phyloP scores from a whole-genome alignment of 2,329 filamentous ascomycete genomes.

The Botrytis porri region DNA sequence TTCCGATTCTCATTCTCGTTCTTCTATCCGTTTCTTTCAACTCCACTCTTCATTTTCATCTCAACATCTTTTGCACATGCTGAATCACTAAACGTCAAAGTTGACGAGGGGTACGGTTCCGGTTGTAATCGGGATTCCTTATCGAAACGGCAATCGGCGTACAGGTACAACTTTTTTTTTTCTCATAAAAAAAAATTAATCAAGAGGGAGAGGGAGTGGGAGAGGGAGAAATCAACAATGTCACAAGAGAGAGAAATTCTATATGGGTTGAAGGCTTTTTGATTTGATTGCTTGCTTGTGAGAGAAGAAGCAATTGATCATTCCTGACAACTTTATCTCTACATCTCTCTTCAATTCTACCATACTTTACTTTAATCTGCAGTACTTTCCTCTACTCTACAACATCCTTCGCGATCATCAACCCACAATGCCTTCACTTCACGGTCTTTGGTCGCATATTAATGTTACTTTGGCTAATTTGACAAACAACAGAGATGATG shows the following conservation, averaged over 20 bases:
- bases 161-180: slow-evolving; percentile 17
- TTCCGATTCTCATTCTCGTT: neutral
- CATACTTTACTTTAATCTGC: neutral
- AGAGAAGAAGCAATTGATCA: neutral
- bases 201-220: slow-evolving; percentile 9
- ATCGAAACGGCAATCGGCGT: slow-evolving; percentile 34
- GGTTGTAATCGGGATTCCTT: slow-evolving; percentile 28
- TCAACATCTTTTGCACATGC: slow-evolving; percentile 19
- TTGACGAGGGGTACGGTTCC: slow-evolving; percentile 34
- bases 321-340: neutral
- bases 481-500: slow-evolving; percentile 53
- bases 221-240: slow-evolving; percentile 9
- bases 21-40: neutral
- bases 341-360: neutral
- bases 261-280: neutral
- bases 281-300: neutral
- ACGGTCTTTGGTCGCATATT: slow-evolving; percentile 20
- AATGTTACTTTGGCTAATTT: slow-evolving; percentile 34
- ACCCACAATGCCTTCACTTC: slow-evolving; percentile 9
- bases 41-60: slow-evolving; percentile 14
- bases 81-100: slow-evolving; percentile 27
- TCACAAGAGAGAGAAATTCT: neutral
- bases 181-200: slow-evolving; percentile 13
- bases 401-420: neutral
- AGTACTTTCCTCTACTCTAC: neutral